These are phyloP conservation scores for Tolypocladium guangdongense DNA, from an alignment of 2,329 filamentous ascomycete genomes.

Conservation along the genomic window DNA sequence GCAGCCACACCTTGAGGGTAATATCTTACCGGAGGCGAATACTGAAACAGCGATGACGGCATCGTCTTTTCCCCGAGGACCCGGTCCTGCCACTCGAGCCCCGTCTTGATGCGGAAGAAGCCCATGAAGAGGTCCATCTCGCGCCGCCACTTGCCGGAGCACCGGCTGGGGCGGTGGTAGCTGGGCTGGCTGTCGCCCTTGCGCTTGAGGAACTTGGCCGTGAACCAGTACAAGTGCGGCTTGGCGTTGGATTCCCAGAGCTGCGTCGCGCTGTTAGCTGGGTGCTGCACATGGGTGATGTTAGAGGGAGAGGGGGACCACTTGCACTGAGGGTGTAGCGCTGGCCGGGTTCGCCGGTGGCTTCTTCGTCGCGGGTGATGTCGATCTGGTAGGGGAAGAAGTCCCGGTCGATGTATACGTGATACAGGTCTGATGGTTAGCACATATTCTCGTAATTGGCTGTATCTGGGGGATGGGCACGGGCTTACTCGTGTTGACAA, in stretches of 20 bases:
- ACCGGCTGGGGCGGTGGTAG: constrained; percentile 27
- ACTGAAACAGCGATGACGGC: constrained; percentile 26
- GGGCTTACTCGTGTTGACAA: constrained; percentile 38
- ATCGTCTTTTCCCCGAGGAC: constrained; percentile 23
- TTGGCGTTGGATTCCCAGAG: constrained; percentile 54
- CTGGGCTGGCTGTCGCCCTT: constrained; percentile 23
- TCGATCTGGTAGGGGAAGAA: constrained; percentile 54
- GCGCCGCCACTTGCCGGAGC: constrained; percentile 24
- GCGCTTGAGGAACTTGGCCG: constrained; percentile 37
- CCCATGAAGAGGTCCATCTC: constrained; percentile 41
- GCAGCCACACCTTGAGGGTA: not conserved
- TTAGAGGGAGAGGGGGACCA: constrained; percentile 1
- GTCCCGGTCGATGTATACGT: constrained; percentile 50
- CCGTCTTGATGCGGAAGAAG: constrained; percentile 49
- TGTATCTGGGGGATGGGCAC: not conserved
- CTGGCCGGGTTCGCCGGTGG: constrained; percentile 38
- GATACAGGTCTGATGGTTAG: constrained; percentile 40
- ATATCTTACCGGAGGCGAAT: constrained; percentile 33
- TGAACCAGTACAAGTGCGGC: constrained; percentile 51
- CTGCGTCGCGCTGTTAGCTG: constrained; percentile 25
- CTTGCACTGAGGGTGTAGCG: constrained; percentile 50
- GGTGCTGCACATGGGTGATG: not conserved
- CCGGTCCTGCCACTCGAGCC: constrained; percentile 48
- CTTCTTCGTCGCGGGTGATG: constrained; percentile 41
- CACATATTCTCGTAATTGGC: not conserved